Conservation (phyloP, 2,329 filamentous ascomycete genomes). For the Cladosporium sp. region DNA sequence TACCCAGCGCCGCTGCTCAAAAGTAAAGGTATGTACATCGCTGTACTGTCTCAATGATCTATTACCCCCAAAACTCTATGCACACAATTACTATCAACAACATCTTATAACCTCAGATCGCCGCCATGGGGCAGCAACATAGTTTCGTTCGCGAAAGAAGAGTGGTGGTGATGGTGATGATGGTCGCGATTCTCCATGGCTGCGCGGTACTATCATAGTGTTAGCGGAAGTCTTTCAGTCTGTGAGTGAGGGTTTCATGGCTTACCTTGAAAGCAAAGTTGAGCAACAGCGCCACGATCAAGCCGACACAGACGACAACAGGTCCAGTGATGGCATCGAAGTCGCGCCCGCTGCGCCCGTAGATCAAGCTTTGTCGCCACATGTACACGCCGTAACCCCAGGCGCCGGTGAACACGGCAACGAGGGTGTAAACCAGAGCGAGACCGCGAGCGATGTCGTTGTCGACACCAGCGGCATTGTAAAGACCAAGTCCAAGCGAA, state of each 20-base stretch:
- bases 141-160: constrained; percentile 8
- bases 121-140: constrained; percentile 8
- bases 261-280: constrained; percentile 86
- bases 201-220: constrained; percentile 12
- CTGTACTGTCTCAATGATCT: not conserved
- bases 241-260: not conserved
- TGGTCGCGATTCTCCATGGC: constrained; percentile 15
- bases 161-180: not conserved
- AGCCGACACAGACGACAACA: constrained; percentile 74
- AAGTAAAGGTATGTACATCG: constrained; percentile 1
- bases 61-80: not conserved
- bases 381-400: constrained; percentile 90
- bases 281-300: constrained; percentile 75
- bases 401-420: constrained; percentile 77
- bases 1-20: constrained; percentile 8
- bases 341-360: constrained; percentile 83
- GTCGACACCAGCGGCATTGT: constrained; percentile 77
- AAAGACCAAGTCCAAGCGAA: constrained; percentile 78
- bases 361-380: constrained; percentile 74
- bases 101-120: constrained; percentile 9
- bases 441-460: constrained; percentile 76
- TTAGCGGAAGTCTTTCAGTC: not conserved
- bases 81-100: not conserved
- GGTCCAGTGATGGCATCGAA: constrained; percentile 90
- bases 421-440: constrained; percentile 78